A percentile compares a stretch with the other conserved stretches of the same genome.
These are phyloP conservation scores for Seminavis robusta DNA, from an alignment of 108 stramenopile genomes.

Conservation along the genomic window DNA sequence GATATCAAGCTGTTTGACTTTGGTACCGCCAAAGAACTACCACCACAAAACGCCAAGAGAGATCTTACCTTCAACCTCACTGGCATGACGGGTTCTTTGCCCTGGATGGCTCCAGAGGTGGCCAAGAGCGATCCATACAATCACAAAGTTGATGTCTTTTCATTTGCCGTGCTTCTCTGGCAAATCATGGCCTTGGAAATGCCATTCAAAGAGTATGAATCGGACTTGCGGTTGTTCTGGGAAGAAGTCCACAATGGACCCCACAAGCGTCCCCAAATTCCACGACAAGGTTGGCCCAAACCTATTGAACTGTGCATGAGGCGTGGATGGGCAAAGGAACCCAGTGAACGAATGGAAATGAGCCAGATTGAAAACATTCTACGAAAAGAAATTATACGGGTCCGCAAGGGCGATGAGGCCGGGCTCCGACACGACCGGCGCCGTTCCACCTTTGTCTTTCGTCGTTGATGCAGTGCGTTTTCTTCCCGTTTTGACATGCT, in stretches of 20 bases:
- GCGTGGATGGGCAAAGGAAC: constrained; percentile 16
- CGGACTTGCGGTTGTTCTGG: constrained; percentile 7
- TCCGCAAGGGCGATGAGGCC: constrained; percentile 17
- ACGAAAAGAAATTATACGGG: constrained; percentile 8
- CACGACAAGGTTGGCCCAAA: constrained; percentile 9
- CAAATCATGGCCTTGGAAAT: constrained; percentile 45
- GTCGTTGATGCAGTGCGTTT: no score
- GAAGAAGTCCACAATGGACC: constrained; percentile 24
- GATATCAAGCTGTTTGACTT: constrained; percentile 64
- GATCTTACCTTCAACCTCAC: constrained; percentile 1
- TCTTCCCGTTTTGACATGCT: no score
- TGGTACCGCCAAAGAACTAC: constrained; percentile 52
- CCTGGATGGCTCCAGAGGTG: constrained; percentile 80
- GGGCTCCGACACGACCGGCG: constrained; percentile 27
- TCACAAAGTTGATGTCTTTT: constrained; percentile 65
- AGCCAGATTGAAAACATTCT: constrained; percentile 12
- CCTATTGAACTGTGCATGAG: constrained; percentile 10
- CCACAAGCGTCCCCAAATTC: constrained; percentile 27
- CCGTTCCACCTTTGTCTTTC: constrained; percentile 35
- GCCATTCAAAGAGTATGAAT: constrained; percentile 39
- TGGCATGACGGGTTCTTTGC: constrained; percentile 37
- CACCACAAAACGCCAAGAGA: neutral
- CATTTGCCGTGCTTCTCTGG: constrained; percentile 18
- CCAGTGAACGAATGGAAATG: constrained; percentile 12
- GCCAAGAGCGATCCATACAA: constrained; percentile 57